Evolutionary conservation across 2,329 filamentous ascomycete species (phyloP).

Genomic region (Cadophora malorum): DNA sequence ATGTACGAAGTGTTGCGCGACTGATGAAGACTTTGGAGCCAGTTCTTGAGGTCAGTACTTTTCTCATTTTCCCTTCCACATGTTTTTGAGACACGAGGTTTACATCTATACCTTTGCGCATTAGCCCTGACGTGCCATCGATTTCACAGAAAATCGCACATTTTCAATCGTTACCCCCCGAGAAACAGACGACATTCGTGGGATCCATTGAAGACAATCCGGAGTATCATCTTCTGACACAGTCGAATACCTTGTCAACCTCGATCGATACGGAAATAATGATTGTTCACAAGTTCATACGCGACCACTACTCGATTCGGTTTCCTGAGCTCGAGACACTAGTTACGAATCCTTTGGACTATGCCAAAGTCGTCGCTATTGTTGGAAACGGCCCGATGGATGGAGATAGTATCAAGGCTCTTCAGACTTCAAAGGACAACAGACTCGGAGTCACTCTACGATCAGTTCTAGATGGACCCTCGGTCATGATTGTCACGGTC

Average conservation of each 20-base stretch:
- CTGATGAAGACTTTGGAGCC: conserved; percentile 84
- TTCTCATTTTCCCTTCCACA: conserved; percentile 37
- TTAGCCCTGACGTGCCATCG: conserved; percentile 71
- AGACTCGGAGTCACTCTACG: conserved; percentile 76
- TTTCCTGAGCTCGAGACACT: conserved; percentile 93
- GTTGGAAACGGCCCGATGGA: conserved; percentile 92
- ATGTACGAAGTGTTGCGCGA: conserved; percentile 79
- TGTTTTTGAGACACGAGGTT: conserved; percentile 54
- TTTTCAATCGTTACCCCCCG: conserved; percentile 73
- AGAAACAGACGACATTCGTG: conserved; percentile 68
- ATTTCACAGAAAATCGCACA: conserved; percentile 77
- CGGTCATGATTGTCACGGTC: conserved; percentile 93
- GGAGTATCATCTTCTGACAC: conserved; percentile 86
- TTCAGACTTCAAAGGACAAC: conserved; percentile 81
- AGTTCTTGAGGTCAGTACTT: conserved; percentile 76
- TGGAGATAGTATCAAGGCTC: conserved; percentile 76
- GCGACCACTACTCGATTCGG: conserved; percentile 91
- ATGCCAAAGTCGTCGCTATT: conserved; percentile 93
- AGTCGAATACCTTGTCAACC: conserved; percentile 88
- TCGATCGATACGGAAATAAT: conserved; percentile 93
- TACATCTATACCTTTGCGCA: conserved; percentile 65
- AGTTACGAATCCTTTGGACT: conserved; percentile 90
- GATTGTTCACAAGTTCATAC: conserved; percentile 93
- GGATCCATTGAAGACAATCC: conserved; percentile 92
- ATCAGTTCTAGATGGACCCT: conserved; percentile 84